Evolutionary conservation across 2,329 filamentous ascomycete species (phyloP), one percentile per base, ranked within the genome.

Genomic region (Aspergillus aculeatus): DNA sequence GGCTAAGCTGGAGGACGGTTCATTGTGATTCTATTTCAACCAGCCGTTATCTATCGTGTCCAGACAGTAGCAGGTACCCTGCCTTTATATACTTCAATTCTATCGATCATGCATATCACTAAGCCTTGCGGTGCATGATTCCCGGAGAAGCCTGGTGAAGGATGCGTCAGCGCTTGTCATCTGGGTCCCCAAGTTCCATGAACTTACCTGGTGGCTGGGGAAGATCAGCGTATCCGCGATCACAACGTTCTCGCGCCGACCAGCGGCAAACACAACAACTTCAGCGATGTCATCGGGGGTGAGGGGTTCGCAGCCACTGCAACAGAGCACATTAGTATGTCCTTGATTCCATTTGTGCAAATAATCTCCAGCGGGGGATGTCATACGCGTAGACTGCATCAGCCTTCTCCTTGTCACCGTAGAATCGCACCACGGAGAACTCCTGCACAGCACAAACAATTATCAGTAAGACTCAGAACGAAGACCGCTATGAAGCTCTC

Each of bases 271-370:
- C 7, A 97, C 92, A 35, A 96, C 83, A 31, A 96, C 83, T 78
- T 97, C 93, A 12, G 93, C 93, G 71, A 97, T 92, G 71, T 97
- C 93, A 53, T 95, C 91, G 0, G 90, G 90, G 0, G 92, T 96
- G 67, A 97, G 81, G 47, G 93, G 92, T 66, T 96, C 90, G 66
- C 85, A 88, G 54, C 88, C 89, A 59, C 88, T 90, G 64, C 29
- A 56, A 4, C 16, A 35, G 26, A 2, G n/a, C 24, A 24, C 47
- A 5, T 21, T 7, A 24, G 26, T 55, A 19, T 29, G 41, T 54
- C 16, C 12, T 21, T 49, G 9, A 14, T 58, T 35, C 38, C 11
- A 50, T 5, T n/a, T n/a, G 26, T 23, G 29, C 29, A 16, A 23
- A 23, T 5, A 41, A 21, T 31, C 16, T n/a, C 38, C 35, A 47